These are phyloP conservation scores for Saccharomycopsis fermentans DNA, from an alignment of 805 yeast genomes.

Conservation along the genomic window DNA sequence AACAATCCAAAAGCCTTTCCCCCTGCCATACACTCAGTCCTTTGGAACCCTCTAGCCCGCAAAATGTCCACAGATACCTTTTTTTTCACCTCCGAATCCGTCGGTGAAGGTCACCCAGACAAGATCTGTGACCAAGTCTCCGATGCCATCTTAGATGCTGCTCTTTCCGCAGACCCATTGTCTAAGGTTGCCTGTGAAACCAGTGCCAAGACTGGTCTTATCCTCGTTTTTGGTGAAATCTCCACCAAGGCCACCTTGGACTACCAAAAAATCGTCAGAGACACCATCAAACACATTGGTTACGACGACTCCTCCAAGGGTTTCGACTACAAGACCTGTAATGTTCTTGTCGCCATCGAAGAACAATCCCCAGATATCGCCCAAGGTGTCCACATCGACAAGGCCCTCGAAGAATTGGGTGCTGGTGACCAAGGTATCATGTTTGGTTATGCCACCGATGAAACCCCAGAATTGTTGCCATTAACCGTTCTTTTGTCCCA, in stretches of 20 bases:
- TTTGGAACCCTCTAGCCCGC: too few species aligned
- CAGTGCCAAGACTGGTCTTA: constrained; percentile 98
- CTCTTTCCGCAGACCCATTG: constrained; percentile 88
- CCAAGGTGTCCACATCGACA: constrained; percentile 95
- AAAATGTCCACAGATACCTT: constrained; percentile 30
- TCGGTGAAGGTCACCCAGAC: constrained; percentile 93
- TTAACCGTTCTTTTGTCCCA: constrained; percentile 90
- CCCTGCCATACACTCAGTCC: too few species aligned
- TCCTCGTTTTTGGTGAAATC: constrained; percentile 98
- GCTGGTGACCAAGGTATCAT: constrained; percentile 99
- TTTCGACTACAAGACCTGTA: constrained; percentile 98
- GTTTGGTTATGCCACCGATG: constrained; percentile 99
- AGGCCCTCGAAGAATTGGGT: constrained; percentile 92
- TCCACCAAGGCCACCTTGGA: constrained; percentile 93
- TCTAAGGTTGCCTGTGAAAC: constrained; percentile 99
- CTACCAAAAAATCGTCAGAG: constrained; percentile 96
- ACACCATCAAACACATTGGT: constrained; percentile 97
- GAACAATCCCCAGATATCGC: constrained; percentile 99
- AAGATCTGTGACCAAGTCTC: constrained; percentile 98
- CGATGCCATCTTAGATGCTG: constrained; percentile 96
- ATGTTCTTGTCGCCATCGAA: constrained; percentile 97
- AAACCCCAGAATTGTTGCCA: constrained; percentile 95
- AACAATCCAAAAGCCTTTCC: too few species aligned
- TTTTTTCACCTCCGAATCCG: constrained; percentile 77
- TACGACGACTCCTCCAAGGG: constrained; percentile 95